Evolutionary conservation across 352 stramenopile genomes (phyloP).

Genomic region (Phytopythium mirpurense): DNA sequence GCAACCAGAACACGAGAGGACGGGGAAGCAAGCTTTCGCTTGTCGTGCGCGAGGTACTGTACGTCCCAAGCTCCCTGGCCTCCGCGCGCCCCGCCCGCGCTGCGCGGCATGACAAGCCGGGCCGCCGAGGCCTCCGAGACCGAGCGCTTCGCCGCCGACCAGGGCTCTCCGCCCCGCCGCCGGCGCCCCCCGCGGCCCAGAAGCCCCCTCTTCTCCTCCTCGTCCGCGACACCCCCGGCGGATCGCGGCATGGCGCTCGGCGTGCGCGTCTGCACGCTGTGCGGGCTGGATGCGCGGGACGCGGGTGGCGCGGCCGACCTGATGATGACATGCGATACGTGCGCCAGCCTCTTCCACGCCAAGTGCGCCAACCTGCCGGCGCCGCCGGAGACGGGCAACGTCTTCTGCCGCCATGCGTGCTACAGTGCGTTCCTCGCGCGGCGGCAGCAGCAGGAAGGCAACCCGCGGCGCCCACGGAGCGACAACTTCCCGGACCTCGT

Average conservation of each 20-base stretch:
- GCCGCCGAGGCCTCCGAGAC: conserved; percentile 10
- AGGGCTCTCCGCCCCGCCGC: background rate
- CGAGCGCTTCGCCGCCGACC: background rate
- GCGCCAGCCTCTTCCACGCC: conserved; percentile 48
- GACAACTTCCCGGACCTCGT: conserved; percentile 38
- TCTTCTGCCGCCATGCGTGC: conserved; percentile 65
- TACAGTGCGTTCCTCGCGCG: conserved; percentile 42
- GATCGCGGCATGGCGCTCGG: conserved; percentile 1
- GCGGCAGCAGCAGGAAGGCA: conserved; percentile 17
- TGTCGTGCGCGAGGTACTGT: too few relatives aligned
- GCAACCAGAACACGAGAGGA: too few relatives aligned
- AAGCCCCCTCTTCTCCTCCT: background rate
- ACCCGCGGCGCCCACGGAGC: conserved; percentile 12
- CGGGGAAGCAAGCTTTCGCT: too few relatives aligned
- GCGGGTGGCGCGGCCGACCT: conserved; percentile 9
- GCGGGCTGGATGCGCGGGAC: conserved; percentile 13
- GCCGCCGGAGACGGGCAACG: conserved; percentile 53
- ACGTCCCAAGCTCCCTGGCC: too few relatives aligned
- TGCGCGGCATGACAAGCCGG: conserved; percentile 14
- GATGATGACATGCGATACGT: conserved; percentile 53
- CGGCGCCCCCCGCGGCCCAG: background rate
- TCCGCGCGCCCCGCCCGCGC: background rate
- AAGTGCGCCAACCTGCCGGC: conserved; percentile 58
- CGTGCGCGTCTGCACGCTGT: conserved; percentile 19
- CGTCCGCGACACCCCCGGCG: too few relatives aligned